Evolutionary conservation across 2,329 filamentous ascomycete genomes (phyloP), one percentile per base, ranked within the genome.

Genomic region (Alternaria longipes): DNA sequence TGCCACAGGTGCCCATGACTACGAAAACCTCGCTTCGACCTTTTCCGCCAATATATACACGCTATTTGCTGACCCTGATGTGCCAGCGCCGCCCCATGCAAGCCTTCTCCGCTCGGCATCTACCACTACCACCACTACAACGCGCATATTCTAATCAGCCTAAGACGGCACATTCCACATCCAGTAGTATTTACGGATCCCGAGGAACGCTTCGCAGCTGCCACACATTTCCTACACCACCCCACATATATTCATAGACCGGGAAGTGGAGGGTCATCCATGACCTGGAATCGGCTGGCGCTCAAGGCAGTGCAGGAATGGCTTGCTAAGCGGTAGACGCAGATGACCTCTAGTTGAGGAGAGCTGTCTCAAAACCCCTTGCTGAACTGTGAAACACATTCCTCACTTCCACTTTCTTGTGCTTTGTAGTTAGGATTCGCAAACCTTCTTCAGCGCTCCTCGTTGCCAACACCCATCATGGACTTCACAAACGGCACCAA

Each of bases 401-500:
- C 28, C 20, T 49, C 2, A 32, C n/a, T 49, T 16, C 28, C 45
- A 20, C 12, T n/a, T 34, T 45, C 16, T 12, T n/a, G 3, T 45
- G 3, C 14, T n/a, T 5, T 28, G 22, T 11, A 24, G 20, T 49
- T 36, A 20, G 7, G 11, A 22, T 4, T 22, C 3, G 11, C 18
- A n/a, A 36, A 18, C 30, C 8, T 49, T 32, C 8, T 34, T 18
- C 26, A 34, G 20, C 45, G 18, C 45, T 34, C 20, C 45, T 20
- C 32, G 9, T 11, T 7, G 11, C 6, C n/a, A 40, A 30, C 28
- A 59, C 30, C 36, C 28, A 59, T 22, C 51, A 72, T 70, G 69
- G 65, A 65, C 50, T 69, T 66, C 14, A 66, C 64, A 49, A 66
- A 62, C 14, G 52, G 24, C 24, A 12, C 56, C 14, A 47, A 58